Conservation (phyloP, 306 rosid species). For the Vigna trinervia region DNA sequence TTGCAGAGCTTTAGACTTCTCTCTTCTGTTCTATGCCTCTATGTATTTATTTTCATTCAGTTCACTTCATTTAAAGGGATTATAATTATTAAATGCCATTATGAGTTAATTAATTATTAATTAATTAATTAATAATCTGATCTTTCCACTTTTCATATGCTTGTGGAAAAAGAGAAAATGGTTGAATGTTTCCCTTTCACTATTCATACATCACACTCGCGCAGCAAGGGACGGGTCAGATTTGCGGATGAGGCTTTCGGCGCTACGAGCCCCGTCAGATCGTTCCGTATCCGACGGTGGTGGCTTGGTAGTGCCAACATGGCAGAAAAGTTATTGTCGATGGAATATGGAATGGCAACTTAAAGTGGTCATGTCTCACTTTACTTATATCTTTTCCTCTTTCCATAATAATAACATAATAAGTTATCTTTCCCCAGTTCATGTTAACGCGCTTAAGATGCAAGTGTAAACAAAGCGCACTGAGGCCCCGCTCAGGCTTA, state of each 20-base stretch:
- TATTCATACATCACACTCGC: slow-evolving; percentile 23
- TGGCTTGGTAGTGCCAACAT: slow-evolving; percentile 47
- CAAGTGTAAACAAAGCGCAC: slow-evolving; percentile 16
- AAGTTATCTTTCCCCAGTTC: neutral
- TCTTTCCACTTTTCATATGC: slow-evolving; percentile 29
- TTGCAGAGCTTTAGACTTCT: slow-evolving; percentile 9
- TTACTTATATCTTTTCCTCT: slow-evolving; percentile 38
- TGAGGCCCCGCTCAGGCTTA: slow-evolving; percentile 12
- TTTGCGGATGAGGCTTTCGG: slow-evolving; percentile 9
- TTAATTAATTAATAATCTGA: slow-evolving; percentile 36
- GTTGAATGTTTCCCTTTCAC: slow-evolving; percentile 43
- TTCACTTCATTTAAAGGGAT: slow-evolving; percentile 43
- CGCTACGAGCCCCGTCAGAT: slow-evolving; percentile 27
- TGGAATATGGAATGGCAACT: slow-evolving; percentile 44
- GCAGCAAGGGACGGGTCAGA: slow-evolving; percentile 27
- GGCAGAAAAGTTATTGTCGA: slow-evolving; percentile 57
- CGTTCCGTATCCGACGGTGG: slow-evolving; percentile 37
- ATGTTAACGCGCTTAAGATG: slow-evolving; percentile 15
- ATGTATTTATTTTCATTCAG: slow-evolving; percentile 19
- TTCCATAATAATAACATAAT: slow-evolving; percentile 29
- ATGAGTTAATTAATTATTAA: slow-evolving; percentile 13
- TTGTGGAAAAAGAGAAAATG: slow-evolving; percentile 23
- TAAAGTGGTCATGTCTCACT: slow-evolving; percentile 50
- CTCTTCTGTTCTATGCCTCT: neutral
- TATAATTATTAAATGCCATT: slow-evolving; percentile 34